Base-by-base conservation (phyloP, 129 eudicot genomes). In the Helianthus annuus region DNA sequence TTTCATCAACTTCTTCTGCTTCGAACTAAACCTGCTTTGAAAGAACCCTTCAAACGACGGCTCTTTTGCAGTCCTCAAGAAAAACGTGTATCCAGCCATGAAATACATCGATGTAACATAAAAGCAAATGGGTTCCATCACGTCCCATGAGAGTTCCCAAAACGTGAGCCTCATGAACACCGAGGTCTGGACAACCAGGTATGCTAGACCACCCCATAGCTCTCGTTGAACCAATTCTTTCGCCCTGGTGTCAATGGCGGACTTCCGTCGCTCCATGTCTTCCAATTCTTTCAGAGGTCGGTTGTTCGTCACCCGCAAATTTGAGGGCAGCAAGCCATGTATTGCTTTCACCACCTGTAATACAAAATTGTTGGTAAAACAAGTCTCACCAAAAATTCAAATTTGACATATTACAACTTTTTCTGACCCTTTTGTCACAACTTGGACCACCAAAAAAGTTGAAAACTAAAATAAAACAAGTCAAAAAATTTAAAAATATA, bases 71-170 rank as follows among this genome's bases (percentile, higher is more conserved):
- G 99, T 95, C 70, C 99, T 83, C 13, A 95, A 82, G 95, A 95
- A 95, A 81, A 95, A 95, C 0, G 88, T 74, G 10, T 95, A 95
- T n/a, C 99, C 95, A 63, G 80, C 94, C 97, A 88, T 91, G 88
- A 86, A 86, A 76, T 95, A 95, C 13, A 80, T 49, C 0, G 99
- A 95, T 0, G 99, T 88, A 0, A 88, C 96, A 45, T 86, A 95
- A 83, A 95, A 95, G 77, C 99, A 95, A 79, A 95, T 86, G 0
- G 99, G 99, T 24, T 95, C 99, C 99, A 95, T 95, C 3, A 95
- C 99, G 52, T 95, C 99, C 99, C 99, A 95, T 3, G 99, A 72
- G 0, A 95, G 95, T 61, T 95, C 99, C 99, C 99, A 95, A 71
- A 95, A 95, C 0, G 99, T 95, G 13, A 95, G 88, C 81, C 99